Conservation (phyloP, 495 filamentous ascomycete species). For the Aspergillus asperescens region DNA sequence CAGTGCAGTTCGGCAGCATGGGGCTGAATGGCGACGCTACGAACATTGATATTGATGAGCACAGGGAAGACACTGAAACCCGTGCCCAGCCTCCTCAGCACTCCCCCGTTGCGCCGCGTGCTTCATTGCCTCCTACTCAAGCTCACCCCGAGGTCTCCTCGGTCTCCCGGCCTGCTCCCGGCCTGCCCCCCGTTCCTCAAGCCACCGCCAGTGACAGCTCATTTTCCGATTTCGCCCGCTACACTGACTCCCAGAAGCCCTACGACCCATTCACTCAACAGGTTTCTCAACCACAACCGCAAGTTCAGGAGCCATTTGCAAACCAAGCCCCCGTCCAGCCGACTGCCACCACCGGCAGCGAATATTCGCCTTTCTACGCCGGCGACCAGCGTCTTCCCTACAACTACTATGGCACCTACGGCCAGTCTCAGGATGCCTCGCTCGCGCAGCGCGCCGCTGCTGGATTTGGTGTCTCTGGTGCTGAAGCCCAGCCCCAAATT, state of each 20-base stretch:
- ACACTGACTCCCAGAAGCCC: constrained; percentile 69
- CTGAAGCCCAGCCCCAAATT: constrained; percentile 70
- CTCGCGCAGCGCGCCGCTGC: constrained; percentile 58
- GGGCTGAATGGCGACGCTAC: constrained; percentile 72
- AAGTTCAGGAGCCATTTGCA: constrained; percentile 53
- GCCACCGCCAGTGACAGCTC: constrained; percentile 41
- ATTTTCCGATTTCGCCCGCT: constrained; percentile 63
- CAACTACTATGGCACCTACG: constrained; percentile 74
- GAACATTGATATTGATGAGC: constrained; percentile 81
- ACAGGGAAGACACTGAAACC: constrained; percentile 92
- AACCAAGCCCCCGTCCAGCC: constrained; percentile 49
- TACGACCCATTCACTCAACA: constrained; percentile 88
- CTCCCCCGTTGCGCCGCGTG: constrained; percentile 86
- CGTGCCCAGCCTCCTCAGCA: constrained; percentile 90
- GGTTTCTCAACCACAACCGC: constrained; percentile 58
- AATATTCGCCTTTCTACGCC: constrained; percentile 83
- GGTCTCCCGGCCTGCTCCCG: constrained; percentile 62
- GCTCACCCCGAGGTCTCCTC: constrained; percentile 53
- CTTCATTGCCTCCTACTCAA: constrained; percentile 75
- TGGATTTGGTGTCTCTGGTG: constrained; percentile 64
- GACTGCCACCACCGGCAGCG: constrained; percentile 60
- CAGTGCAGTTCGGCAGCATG: constrained; percentile 98
- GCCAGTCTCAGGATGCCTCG: constrained; percentile 73
- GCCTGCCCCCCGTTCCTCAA: constrained; percentile 62
- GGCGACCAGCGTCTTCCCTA: constrained; percentile 75